Percentiles rank a stretch among this genome's conserved stretches.
Evolutionary conservation across 2,329 filamentous ascomycete species (phyloP).

Genomic region (Dactylellina sp.): DNA sequence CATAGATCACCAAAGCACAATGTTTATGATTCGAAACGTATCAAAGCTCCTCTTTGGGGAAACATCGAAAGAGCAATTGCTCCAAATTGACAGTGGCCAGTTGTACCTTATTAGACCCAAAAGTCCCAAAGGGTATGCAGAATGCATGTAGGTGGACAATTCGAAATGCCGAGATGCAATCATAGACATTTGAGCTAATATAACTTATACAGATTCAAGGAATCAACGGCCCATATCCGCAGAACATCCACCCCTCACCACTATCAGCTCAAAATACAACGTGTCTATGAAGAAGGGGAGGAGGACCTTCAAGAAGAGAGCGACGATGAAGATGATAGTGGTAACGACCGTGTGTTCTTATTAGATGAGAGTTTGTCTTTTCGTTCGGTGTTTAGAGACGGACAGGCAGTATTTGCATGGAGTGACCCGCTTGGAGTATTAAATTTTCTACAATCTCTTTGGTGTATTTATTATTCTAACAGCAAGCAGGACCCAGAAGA

Average conservation of each 20-base stretch:
- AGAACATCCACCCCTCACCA: constrained; percentile 94
- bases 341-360: constrained; percentile 96
- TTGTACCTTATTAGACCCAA: constrained; percentile 95
- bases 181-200: background rate
- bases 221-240: constrained; percentile 90
- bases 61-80: constrained; percentile 87
- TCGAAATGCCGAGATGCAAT: background rate
- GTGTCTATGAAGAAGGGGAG: constrained; percentile 97
- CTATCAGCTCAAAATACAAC: constrained; percentile 95
- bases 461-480: background rate
- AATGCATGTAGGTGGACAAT: constrained; percentile 77
- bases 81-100: constrained; percentile 94
- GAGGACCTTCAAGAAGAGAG: constrained; percentile 92
- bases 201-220: constrained; percentile 75
- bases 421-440: constrained; percentile 82
- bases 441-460: background rate
- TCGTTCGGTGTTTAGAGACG: constrained; percentile 82
- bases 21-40: constrained; percentile 73
- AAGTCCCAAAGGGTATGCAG: constrained; percentile 96
- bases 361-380: constrained; percentile 93
- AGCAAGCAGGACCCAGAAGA: constrained; percentile 78
- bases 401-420: constrained; percentile 91
- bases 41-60: constrained; percentile 93
- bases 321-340: constrained; percentile 86
- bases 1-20: too few species aligned